These are phyloP conservation scores for Curvularia eragrostidis DNA, from an alignment of 2,329 filamentous ascomycete species.

Conservation along the genomic window DNA sequence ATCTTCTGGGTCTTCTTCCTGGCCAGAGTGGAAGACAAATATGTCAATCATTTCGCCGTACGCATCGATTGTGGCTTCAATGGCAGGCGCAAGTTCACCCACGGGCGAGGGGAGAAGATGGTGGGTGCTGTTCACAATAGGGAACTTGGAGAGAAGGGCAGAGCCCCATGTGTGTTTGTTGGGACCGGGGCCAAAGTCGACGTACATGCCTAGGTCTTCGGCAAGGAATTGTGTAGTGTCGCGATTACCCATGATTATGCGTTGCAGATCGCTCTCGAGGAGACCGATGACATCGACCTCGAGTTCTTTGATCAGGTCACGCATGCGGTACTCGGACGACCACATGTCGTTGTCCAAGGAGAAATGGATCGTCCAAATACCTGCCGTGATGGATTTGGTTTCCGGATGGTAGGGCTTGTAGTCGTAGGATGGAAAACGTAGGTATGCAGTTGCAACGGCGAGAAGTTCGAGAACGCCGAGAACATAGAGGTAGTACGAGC, in stretches of 20 bases:
- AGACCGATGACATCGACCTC: conserved; percentile 98
- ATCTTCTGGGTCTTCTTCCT: conserved; percentile 95
- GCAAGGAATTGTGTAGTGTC: conserved; percentile 94
- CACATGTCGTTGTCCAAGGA: conserved; percentile 98
- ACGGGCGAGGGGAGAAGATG: conserved; percentile 92
- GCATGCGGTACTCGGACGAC: conserved; percentile 93
- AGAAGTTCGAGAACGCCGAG: conserved; percentile 80
- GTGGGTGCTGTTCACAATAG: conserved; percentile 95
- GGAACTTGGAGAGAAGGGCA: conserved; percentile 93
- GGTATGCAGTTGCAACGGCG: conserved; percentile 80
- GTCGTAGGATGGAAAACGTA: conserved; percentile 91
- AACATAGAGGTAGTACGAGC: conserved; percentile 73
- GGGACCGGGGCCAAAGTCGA: conserved; percentile 93
- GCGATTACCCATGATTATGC: conserved; percentile 99
- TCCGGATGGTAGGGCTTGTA: conserved; percentile 89
- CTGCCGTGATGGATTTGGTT: conserved; percentile 86
- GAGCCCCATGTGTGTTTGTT: conserved; percentile 99
- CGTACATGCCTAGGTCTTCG: conserved; percentile 98
- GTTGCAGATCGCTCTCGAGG: conserved; percentile 89
- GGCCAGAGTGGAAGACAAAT: conserved; percentile 97
- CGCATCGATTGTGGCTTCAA: conserved; percentile 93
- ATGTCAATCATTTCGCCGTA: conserved; percentile 91
- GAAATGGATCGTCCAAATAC: conserved; percentile 99
- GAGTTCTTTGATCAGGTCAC: conserved; percentile 87
- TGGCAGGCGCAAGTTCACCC: conserved; percentile 92